Evolutionary conservation across 2,329 filamentous ascomycete genomes (phyloP).

Genomic region (Microsporum ferrugineum): DNA sequence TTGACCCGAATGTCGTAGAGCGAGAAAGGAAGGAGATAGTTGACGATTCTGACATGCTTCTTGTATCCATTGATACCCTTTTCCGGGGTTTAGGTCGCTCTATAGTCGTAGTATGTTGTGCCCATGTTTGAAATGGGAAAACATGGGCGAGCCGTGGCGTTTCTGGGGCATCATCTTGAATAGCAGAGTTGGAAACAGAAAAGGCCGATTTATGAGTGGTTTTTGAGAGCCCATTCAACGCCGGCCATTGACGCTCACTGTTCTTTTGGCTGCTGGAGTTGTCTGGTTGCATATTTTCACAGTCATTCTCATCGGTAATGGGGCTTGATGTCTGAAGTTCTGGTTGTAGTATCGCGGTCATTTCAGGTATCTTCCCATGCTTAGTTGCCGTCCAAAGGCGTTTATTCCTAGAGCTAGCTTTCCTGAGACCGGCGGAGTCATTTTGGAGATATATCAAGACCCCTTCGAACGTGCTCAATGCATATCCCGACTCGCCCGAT

Average conservation of each 20-base stretch:
- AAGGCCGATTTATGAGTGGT: slow-evolving; percentile 12
- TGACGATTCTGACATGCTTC: slow-evolving; percentile 79
- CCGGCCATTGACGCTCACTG: neutral
- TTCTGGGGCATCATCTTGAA: slow-evolving; percentile 19
- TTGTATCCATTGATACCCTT: slow-evolving; percentile 77
- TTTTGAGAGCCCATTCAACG: neutral
- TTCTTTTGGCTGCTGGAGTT: slow-evolving; percentile 13
- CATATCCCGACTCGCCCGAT: slow-evolving; percentile 90
- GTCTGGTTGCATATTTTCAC: slow-evolving; percentile 1
- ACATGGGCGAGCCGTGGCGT: slow-evolving; percentile 57
- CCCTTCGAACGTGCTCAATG: slow-evolving; percentile 88
- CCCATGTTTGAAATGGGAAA: slow-evolving; percentile 71
- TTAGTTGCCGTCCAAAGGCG: slow-evolving; percentile 77
- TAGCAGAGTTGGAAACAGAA: slow-evolving; percentile 12
- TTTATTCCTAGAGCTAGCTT: slow-evolving; percentile 75
- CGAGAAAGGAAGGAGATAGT: slow-evolving; percentile 72
- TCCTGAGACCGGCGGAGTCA: slow-evolving; percentile 70
- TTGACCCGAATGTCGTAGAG: slow-evolving; percentile 64
- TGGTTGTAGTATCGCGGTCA: slow-evolving; percentile 71
- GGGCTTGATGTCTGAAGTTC: slow-evolving; percentile 36
- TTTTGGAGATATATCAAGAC: slow-evolving; percentile 77
- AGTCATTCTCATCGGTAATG: slow-evolving; percentile 24
- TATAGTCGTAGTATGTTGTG: slow-evolving; percentile 26
- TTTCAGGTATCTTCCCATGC: slow-evolving; percentile 61
- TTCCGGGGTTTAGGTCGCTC: slow-evolving; percentile 47